Evolutionary conservation across 331 rosid genomes (phyloP), one percentile per base, ranked within the genome.

Genomic region (Cydonia oblonga): DNA sequence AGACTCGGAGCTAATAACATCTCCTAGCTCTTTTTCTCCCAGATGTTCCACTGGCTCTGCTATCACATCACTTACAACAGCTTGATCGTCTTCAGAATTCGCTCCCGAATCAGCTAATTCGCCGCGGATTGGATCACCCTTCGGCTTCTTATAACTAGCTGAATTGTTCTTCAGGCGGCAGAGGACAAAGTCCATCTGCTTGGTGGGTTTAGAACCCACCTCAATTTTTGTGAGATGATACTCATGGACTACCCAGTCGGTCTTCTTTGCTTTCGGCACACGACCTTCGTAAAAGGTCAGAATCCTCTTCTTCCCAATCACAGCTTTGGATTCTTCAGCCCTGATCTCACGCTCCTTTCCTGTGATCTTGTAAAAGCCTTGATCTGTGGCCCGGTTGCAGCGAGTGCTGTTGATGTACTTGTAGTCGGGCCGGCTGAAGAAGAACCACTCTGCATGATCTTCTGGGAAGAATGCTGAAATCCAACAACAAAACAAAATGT

Each of bases 331-430:
- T 38, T 77, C 78, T 2, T 53, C 57, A 2, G 1, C 69, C 79
- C 1, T 76, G 49, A 88, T 59, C 0, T 29, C 10, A 0, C 84
- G 62, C 9, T 79, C 87, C 28, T 42, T 69, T 5, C 96, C 90
- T 13, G 88, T 84, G 72, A 66, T 13, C 76, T 89, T 87, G 89
- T 90, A 89, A 67, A 1, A 89, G 2, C 96, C 96, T n/a, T 2
- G 1, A 5, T 22, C 9, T 3, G 92, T 89, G 69, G 78, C 4
- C 77, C 96, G 75, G 54, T 84, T 82, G 3, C 62, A 3, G 40
- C 85, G 81, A 38, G 3, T 66, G 22, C 90, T 72, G 0, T 73
- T 78, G 11, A 44, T 57, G 69, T 76, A 75, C 81, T 80, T 89
- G 44, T 46, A 78, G 26, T 81, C 79, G 1, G 25, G 78, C 22